A percentile compares a stretch with the other conserved stretches of the same genome.
Evolutionary conservation across 1,284 basidiomycete species (phyloP).

Genomic region (Pseudozyma sp.): DNA sequence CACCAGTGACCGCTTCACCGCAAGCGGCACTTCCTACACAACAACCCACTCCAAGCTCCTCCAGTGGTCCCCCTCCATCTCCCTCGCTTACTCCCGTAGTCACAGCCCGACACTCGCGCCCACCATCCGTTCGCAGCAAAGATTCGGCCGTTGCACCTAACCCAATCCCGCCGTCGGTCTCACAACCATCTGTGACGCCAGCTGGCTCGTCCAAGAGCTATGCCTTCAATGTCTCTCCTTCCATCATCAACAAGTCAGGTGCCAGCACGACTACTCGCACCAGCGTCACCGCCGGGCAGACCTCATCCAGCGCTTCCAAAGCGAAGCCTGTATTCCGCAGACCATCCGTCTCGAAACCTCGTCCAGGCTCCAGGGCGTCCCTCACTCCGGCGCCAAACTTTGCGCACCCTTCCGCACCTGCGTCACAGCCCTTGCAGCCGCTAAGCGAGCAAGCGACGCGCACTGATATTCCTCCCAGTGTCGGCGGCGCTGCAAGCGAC

Average conservation of each 20-base stretch:
- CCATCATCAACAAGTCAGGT: constrained; percentile 24
- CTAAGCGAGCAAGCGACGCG: neutral
- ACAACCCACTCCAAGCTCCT: constrained; percentile 4
- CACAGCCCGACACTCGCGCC: constrained; percentile 13
- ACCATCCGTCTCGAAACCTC: constrained; percentile 39
- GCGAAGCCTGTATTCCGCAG: constrained; percentile 28
- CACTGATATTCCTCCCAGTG: constrained; percentile 15
- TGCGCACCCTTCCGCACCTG: neutral
- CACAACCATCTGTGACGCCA: constrained; percentile 1
- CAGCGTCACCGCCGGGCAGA: constrained; percentile 12
- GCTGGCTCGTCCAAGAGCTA: constrained; percentile 35
- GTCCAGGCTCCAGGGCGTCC: constrained; percentile 39
- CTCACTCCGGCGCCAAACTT: constrained; percentile 37
- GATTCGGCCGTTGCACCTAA: constrained; percentile 1
- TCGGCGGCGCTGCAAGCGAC: constrained; percentile 14
- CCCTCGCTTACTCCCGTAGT: constrained; percentile 17
- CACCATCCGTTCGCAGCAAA: constrained; percentile 30
- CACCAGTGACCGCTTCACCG: constrained; percentile 4
- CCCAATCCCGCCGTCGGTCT: neutral
- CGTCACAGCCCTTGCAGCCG: constrained; percentile 1
- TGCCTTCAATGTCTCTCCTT: constrained; percentile 37
- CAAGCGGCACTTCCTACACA: constrained; percentile 15
- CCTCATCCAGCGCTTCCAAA: constrained; percentile 15
- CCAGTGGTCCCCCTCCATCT: constrained; percentile 20
- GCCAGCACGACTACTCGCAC: constrained; percentile 11